Conservation (phyloP, 805 yeast species). For the Barnettozyma vustinii region DNA sequence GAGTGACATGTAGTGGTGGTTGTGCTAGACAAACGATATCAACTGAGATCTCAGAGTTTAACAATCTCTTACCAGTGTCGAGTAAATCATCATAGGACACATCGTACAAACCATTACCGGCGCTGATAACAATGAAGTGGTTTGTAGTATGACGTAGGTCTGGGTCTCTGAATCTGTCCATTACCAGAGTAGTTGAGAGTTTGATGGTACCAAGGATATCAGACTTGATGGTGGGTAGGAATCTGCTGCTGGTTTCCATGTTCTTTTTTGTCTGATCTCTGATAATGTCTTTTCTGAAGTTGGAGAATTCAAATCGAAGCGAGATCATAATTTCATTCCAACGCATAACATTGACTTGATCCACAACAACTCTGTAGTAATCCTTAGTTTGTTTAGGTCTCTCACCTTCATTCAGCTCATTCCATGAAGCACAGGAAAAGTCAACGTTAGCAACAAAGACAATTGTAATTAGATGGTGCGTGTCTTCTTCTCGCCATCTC, state of each 20-base stretch:
- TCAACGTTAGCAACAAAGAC: slow-evolving; percentile 82
- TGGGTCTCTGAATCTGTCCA: slow-evolving; percentile 74
- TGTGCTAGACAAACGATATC: slow-evolving; percentile 86
- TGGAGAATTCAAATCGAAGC: slow-evolving; percentile 76
- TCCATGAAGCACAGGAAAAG: slow-evolving; percentile 42
- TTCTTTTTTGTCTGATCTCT: slow-evolving; percentile 33
- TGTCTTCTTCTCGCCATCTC: slow-evolving; percentile 79
- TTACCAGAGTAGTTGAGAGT: slow-evolving; percentile 70
- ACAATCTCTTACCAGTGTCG: slow-evolving; percentile 68
- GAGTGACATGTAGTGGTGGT: slow-evolving; percentile 90
- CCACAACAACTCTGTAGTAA: slow-evolving; percentile 90
- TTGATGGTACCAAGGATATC: slow-evolving; percentile 84
- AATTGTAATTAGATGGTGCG: slow-evolving; percentile 88
- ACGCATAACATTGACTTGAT: slow-evolving; percentile 79
- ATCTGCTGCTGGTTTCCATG: slow-evolving; percentile 36
- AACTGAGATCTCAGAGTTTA: slow-evolving; percentile 77
- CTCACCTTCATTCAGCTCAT: slow-evolving; percentile 64
- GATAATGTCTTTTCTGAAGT: slow-evolving; percentile 70
- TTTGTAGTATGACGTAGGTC: slow-evolving; percentile 86
- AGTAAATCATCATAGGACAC: slow-evolving; percentile 76
- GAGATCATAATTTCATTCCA: slow-evolving; percentile 94
- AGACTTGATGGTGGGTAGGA: slow-evolving; percentile 85
- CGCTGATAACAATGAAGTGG: slow-evolving; percentile 83
- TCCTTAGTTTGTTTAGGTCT: slow-evolving; percentile 63
- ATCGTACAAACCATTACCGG: slow-evolving; percentile 92